Base-by-base conservation (phyloP, 164 flowering plant genomes). In the Amborella trichopoda region DNA sequence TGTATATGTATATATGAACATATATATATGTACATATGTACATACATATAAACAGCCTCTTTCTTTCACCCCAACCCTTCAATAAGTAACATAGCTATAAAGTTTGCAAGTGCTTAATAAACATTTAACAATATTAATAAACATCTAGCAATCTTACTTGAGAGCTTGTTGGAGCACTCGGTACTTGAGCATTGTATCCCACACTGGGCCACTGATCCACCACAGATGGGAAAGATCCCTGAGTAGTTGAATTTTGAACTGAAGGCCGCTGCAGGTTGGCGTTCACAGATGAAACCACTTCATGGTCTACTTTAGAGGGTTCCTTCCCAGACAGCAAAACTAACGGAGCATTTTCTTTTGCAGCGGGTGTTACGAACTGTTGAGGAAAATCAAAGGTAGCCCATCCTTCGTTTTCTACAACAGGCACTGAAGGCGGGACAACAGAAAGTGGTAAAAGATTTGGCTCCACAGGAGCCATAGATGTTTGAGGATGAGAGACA, bases 351-450 rank as follows among this genome's bases (percentile, higher is more conserved):
- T 47, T 56, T 28, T 56, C 58, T 37, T 25, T 50, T 27, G 53
- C 64, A 21, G 49, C 39, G 26, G 25, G 23, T 43, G 69, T 30
- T 26, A 71, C 27, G 11, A 48, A 26, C 28, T 59, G 65, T 40
- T 60, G 73, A 59, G 85, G 72, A 37, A 60, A 50, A 61, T 91
- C 96, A 76, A 91, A 91, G 38, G 96, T 87, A 4, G 99, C 99
- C 99, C 99, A 91, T 55, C 96, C 99, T 64, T 63, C 88, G 64
- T 77, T 70, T 36, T 67, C 62, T 6, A 71, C 60, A 4, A 44
- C 54, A 27, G 73, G 61, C 11, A 27, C 45, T 30, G 63, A 64
- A 6, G 65, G 26, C 20, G 16, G 41, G 21, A 38, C 20, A 22
- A 38, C 41, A 38, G 9, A 16, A 38, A 9, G 21, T 16, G 20